Conservation (phyloP, 2,329 filamentous ascomycete genomes). For the Monosporascus sp. region DNA sequence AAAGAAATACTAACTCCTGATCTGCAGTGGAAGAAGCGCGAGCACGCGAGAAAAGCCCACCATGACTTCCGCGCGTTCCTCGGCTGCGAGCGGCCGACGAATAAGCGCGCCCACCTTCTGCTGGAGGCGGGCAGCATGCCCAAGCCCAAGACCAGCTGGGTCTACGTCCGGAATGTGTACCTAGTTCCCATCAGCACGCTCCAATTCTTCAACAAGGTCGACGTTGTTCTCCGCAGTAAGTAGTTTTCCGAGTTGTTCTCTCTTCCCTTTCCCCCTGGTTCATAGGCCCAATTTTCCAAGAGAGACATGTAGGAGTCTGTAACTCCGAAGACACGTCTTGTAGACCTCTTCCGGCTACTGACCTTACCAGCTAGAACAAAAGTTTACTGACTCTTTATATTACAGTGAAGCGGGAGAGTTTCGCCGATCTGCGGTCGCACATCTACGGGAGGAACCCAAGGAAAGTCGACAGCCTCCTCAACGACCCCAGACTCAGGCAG, state of each 20-base stretch:
- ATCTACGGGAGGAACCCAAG: not conserved
- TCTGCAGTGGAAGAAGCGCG: not conserved
- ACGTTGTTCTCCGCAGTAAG: constrained; percentile 1
- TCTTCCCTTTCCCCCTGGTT: no score
- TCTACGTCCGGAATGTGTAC: constrained; percentile 10
- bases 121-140: constrained; percentile 8
- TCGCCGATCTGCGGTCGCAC: not conserved
- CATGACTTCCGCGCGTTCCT: not conserved
- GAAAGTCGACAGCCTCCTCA: not conserved
- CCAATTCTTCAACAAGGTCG: constrained; percentile 10
- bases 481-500: not conserved
- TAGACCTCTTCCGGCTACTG: no score
- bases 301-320: no score
- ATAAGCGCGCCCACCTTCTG: not conserved
- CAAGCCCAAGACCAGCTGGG: constrained; percentile 16
- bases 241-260: no score
- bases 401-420: constrained; percentile 1
- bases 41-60: not conserved
- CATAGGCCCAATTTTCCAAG: no score
- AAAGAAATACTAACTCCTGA: no score
- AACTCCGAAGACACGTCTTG: no score
- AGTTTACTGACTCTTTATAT: no score
- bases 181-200: constrained; percentile 13
- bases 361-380: no score
- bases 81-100: not conserved